Conservation (phyloP, 202 grass and related monocot genomes). For the Panicum hallii region DNA sequence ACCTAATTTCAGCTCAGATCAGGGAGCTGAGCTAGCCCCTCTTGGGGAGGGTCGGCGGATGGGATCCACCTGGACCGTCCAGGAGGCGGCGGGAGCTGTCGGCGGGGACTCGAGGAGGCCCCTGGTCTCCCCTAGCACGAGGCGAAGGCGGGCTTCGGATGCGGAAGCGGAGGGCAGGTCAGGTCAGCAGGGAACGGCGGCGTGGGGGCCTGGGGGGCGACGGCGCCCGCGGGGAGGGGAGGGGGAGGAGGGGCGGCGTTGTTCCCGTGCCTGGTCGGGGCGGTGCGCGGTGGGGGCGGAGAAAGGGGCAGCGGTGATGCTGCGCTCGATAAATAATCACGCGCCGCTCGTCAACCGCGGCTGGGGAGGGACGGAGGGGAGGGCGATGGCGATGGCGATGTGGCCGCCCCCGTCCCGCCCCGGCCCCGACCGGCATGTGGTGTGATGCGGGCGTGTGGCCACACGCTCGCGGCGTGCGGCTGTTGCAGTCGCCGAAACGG, state of each 20-base stretch:
- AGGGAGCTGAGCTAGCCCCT: background rate
- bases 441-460: background rate
- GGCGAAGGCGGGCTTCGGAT: background rate
- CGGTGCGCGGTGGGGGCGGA: conserved; percentile 27
- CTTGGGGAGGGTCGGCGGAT: background rate
- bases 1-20: conserved; percentile 21
- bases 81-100: background rate
- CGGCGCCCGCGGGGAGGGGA: background rate
- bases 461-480: background rate
- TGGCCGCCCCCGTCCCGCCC: background rate
- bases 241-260: background rate
- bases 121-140: background rate
- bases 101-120: conserved; percentile 6
- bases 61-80: background rate
- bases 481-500: conserved; percentile 9
- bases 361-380: background rate
- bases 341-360: conserved; percentile 3
- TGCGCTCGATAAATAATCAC: background rate
- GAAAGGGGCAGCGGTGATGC: conserved; percentile 23
- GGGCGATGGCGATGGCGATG: background rate
- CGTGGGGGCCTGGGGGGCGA: too few species aligned
- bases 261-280: conserved; percentile 5
- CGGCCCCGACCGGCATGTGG: background rate
- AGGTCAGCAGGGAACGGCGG: background rate
- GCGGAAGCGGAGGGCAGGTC: too few species aligned